Base-by-base conservation (phyloP, 2,329 filamentous ascomycete species). In the Talaromyces sp. region DNA sequence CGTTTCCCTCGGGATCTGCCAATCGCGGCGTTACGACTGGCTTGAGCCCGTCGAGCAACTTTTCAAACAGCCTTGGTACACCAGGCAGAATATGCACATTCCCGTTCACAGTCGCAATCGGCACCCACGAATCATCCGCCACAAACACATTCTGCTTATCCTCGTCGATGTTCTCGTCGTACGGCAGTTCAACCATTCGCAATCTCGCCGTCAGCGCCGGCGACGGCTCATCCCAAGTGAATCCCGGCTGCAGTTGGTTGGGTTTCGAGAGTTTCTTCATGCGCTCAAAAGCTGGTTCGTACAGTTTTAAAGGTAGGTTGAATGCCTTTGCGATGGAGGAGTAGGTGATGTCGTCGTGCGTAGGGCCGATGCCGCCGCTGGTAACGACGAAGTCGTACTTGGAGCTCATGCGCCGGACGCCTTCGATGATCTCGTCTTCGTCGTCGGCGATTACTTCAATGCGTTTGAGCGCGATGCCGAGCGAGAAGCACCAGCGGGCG, bases 341-440 rank as follows among this genome's bases (percentile, higher is more conserved):
- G 80, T 99, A 99, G 31, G 95, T 98, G 71, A 98, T 98, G 75
- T 99, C 95, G 78, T 99, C 95, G 82, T 98, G 94, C 90, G 94
- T 98, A 69, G 95, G 95, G 11, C 94, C 94, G 73, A 99, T 98
- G 35, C 95, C 94, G 70, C 95, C 94, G 71, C 91, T 95, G 7
- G 95, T 98, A 5, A 98, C 92, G 54, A 99, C 91, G 75, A 98
- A 92, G 78, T 98, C 95, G 75, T 97, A 98, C 69, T 86, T 89
- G 61, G 86, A 84, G 74, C 91, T 96, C 93, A 99, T 96, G 68
- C 93, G 88, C 61, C 85, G 85, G 6, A 92, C 89, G 1, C 93
- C 92, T 76, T 98, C 93, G 60, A 94, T 83, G 73, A 99, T 98
- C 72, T 97, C 93, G 68, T 82, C 82, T 74, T 97, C 92, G 68